A percentile compares a stretch with the other conserved stretches of the same genome.
Evolutionary conservation across 2,329 filamentous ascomycete species (phyloP).

Genomic region (Cercospora citrullina): DNA sequence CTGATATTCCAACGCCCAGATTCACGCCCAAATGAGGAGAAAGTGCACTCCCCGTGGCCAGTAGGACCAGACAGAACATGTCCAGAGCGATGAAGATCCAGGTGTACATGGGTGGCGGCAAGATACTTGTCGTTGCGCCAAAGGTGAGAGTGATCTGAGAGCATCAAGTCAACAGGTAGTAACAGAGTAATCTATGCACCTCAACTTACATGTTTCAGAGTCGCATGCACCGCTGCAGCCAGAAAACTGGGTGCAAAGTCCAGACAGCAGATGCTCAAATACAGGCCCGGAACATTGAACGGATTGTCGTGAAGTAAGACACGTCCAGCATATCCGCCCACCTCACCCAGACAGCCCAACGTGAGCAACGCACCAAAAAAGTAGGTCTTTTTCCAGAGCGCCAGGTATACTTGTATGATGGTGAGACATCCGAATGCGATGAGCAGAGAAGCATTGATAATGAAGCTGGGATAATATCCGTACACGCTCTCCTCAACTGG

Average conservation of each 20-base stretch:
- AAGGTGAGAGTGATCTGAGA: slow-evolving; percentile 12
- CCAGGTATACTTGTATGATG: slow-evolving; percentile 4
- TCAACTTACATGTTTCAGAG: slow-evolving; percentile 5
- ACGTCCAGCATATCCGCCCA: slow-evolving; percentile 6
- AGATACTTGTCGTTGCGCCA: slow-evolving; percentile 10
- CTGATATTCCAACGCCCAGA: background rate
- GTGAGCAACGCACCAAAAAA: slow-evolving; percentile 7
- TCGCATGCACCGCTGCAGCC: slow-evolving; percentile 13
- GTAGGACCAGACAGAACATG: slow-evolving; percentile 4
- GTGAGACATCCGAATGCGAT: slow-evolving; percentile 2
- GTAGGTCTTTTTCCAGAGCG: slow-evolving; percentile 12
- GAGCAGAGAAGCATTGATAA: slow-evolving; percentile 2
- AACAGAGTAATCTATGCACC: rapidly evolving
- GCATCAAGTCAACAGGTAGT: background rate
- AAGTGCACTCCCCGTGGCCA: background rate
- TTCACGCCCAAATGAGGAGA: background rate
- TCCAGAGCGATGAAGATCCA: slow-evolving; percentile 17
- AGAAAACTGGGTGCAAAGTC: slow-evolving; percentile 13
- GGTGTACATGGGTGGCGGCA: slow-evolving; percentile 14
- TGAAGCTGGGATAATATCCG: slow-evolving; percentile 4
- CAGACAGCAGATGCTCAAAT: slow-evolving; percentile 7
- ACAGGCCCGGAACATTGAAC: background rate
- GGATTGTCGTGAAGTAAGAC: slow-evolving; percentile 8
- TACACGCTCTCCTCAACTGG: slow-evolving; percentile 8
- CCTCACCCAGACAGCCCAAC: slow-evolving; percentile 7